A percentile compares a stretch with the other conserved stretches of the same genome.
Evolutionary conservation across 768 basidiomycete species (phyloP).

Genomic region (Russula brevipes): DNA sequence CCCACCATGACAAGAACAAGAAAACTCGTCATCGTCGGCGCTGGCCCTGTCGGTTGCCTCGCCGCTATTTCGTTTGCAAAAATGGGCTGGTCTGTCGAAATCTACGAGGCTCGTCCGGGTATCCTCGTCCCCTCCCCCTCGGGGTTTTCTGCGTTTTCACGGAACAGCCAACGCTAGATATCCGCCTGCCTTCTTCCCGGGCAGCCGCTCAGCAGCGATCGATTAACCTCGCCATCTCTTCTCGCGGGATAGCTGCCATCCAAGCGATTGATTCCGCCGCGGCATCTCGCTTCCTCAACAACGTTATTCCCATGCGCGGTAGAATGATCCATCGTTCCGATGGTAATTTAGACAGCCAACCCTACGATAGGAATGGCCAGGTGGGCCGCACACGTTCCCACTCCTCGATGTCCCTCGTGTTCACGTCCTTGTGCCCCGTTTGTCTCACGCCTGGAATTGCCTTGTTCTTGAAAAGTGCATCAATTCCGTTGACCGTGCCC

Average conservation of each 20-base stretch:
- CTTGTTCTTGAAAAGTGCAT: conserved; percentile 59
- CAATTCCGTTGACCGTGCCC: conserved; percentile 85
- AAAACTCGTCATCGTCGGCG: conserved; percentile 71
- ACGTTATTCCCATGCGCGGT: conserved; percentile 90
- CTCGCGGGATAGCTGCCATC: conserved; percentile 86
- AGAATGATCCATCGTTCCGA: conserved; percentile 86
- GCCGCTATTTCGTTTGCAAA: conserved; percentile 81
- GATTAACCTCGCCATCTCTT: conserved; percentile 94
- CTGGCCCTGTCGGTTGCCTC: conserved; percentile 93
- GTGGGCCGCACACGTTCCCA: conserved; percentile 39
- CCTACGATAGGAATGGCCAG: conserved; percentile 85
- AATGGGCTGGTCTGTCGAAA: conserved; percentile 75
- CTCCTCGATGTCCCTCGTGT: conserved; percentile 13
- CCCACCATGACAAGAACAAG: conserved; percentile 25
- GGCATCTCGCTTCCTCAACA: conserved; percentile 64
- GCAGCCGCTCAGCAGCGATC: conserved; percentile 70
- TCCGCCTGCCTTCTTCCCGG: conserved; percentile 67
- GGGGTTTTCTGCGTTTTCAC: background rate
- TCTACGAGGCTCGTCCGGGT: conserved; percentile 82
- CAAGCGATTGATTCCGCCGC: conserved; percentile 69
- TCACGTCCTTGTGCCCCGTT: conserved; percentile 26
- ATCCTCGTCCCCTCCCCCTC: conserved; percentile 21
- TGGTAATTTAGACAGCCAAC: conserved; percentile 74
- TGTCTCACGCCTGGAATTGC: conserved; percentile 30
- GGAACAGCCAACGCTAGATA: conserved; percentile 42